A percentile compares a stretch with the other conserved stretches of the same genome.
Conservation (phyloP, 2,329 filamentous ascomycete genomes). For the Paramyrothecium roridum region DNA sequence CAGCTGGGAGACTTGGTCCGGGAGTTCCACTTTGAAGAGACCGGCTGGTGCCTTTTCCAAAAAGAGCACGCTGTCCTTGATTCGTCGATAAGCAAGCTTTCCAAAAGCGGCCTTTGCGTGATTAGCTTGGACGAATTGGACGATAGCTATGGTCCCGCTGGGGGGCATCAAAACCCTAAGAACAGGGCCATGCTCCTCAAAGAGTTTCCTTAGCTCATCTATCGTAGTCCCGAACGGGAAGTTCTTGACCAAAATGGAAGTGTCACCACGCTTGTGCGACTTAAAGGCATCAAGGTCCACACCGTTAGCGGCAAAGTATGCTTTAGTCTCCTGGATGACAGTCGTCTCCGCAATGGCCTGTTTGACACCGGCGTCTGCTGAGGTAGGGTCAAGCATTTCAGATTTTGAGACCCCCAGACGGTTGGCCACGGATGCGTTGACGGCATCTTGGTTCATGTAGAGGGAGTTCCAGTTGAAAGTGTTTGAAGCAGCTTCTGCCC, state of each 20-base stretch:
- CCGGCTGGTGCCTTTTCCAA: constrained; percentile 89
- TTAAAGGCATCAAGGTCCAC: constrained; percentile 93
- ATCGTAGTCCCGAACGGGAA: constrained; percentile 79
- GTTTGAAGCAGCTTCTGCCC: constrained; percentile 71
- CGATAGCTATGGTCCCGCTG: constrained; percentile 87
- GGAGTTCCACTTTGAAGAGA: constrained; percentile 54
- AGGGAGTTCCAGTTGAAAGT: constrained; percentile 98
- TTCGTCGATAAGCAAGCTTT: constrained; percentile 80
- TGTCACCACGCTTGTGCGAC: constrained; percentile 77
- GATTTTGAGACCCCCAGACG: constrained; percentile 88
- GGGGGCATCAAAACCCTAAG: constrained; percentile 87
- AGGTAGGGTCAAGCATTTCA: constrained; percentile 92
- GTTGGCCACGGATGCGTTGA: constrained; percentile 84
- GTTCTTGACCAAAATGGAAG: constrained; percentile 89
- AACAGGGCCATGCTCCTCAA: constrained; percentile 82
- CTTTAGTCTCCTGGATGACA: constrained; percentile 92
- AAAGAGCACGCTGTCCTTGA: constrained; percentile 89
- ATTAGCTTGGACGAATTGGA: constrained; percentile 77
- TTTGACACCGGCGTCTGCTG: constrained; percentile 89
- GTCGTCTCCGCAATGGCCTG: constrained; percentile 96
- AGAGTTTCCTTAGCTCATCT: constrained; percentile 75
- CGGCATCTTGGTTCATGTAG: constrained; percentile 97
- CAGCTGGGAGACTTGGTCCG: constrained; percentile 22
- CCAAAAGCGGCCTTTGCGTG: constrained; percentile 83
- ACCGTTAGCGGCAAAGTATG: constrained; percentile 83